A percentile compares a stretch with the other conserved stretches of the same genome.
These are phyloP conservation scores for Ustilago lituana DNA, from an alignment of 1,284 basidiomycete species.

Conservation along the genomic window DNA sequence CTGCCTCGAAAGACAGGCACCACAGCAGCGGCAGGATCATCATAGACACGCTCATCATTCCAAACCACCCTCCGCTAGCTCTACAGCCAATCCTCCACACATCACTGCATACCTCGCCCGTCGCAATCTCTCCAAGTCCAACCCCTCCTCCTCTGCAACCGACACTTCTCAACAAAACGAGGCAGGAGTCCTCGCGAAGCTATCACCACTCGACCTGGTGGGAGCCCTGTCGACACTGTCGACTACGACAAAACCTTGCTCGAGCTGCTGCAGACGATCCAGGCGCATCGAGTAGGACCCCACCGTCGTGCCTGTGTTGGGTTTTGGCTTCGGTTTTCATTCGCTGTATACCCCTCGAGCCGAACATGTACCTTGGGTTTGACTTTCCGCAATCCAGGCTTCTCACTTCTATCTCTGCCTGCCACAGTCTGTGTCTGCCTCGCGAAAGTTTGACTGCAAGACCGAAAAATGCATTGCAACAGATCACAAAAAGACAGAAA, in stretches of 20 bases:
- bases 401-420: too few species aligned
- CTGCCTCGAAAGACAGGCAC: conserved; percentile 7
- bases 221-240: conserved; percentile 35
- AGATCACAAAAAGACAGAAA: too few species aligned
- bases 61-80: conserved; percentile 38
- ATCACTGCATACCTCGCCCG: conserved; percentile 24
- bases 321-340: too few species aligned
- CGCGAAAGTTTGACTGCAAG: too few species aligned
- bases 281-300: conserved; percentile 16
- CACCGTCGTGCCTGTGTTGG: neutral
- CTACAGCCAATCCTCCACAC: conserved; percentile 35
- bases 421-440: too few species aligned
- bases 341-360: neutral
- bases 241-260: conserved; percentile 34
- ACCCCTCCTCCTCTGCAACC: neutral
- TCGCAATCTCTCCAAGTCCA: conserved; percentile 10
- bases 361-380: too few species aligned
- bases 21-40: conserved; percentile 6
- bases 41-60: conserved; percentile 19
- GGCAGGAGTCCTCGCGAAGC: conserved; percentile 3
- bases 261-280: conserved; percentile 31
- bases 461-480: too few species aligned
- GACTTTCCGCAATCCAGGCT: too few species aligned
- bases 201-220: conserved; percentile 21
- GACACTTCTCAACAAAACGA: too few species aligned